Base-by-base conservation (phyloP, 805 yeast species). In the Metschnikowia lochheadii region DNA sequence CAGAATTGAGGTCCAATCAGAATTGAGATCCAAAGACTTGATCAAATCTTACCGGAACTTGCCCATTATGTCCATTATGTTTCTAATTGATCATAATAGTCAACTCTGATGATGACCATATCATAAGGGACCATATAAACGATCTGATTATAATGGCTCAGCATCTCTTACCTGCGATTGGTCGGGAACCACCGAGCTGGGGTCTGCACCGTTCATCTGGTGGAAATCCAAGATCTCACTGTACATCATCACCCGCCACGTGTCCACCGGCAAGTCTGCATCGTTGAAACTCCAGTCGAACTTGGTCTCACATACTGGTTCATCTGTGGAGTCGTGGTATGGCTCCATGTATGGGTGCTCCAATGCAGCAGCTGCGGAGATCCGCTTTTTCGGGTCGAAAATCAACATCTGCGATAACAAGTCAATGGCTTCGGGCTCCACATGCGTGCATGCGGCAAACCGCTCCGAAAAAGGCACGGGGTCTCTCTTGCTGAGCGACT, bases 231-330 rank as follows among this genome's bases (percentile, higher is more conserved):
- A 76, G 55, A 92, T 94, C 71, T 92, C 99, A 48, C 96, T 86
- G 72, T 94, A 94, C 96, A 94, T 92, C 98, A 94, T 92, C 17
- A 90, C 96, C 73, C 96, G 84, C 99, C 99, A 92, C 13, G 97
- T 89, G 63, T 94, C 98, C 15, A 94, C 94, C 3, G 98, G 97
- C 61, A 92, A 78, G 69, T 92, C 99, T 0, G 97, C 98, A 60
- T 95, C 98, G 67, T 94, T 92, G 69, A 92, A 92, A 62, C 94
- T 85, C 99, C 99, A 94, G 70, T 94, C 99, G 63, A 94, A 94
- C 66, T 86, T 87, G 58, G 86, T 88, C 44, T 84, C 89, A 31
- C 98, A 96, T 5, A 81, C 86, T 1, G 99, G 99, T 71, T 94
- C 99, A 70, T 94, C 99, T 3, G 90, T 81, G 32, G 98, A 96